Evolutionary conservation across 73 alveolate genomes (phyloP), one percentile per base, ranked within the genome.

Genomic region (Paramecium caudatum): DNA sequence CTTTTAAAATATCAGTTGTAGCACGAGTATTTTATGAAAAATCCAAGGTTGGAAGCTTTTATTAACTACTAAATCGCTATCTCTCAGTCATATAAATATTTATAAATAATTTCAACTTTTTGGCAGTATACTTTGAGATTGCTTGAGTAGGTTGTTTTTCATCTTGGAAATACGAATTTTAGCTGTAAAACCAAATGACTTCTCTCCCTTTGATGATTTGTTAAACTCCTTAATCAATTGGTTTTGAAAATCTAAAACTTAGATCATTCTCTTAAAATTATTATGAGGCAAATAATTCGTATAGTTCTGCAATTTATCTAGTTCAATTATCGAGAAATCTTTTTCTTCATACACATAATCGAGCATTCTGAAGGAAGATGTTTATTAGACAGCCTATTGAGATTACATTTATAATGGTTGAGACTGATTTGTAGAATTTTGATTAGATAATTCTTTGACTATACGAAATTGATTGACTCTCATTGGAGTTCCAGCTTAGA

Each of bases 111-210:
- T 55, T 55, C 80, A 55, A 55, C 16, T 21, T 55, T 55, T 55
- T 55, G 30, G n/a, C n/a, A n/a, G n/a, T n/a, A n/a, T n/a, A n/a
- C n/a, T n/a, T n/a, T n/a, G n/a, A n/a, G n/a, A n/a, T 55, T 23
- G 30, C 30, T 7, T 55, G 23, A 43, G 30, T 27, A 43, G 46
- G 30, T 55, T 55, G 7, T 55, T 55, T 23, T 55, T 55, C 25
- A 27, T 2, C 46, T 55, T 55, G 23, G 23, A 5, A 21, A 37
- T 23, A 27, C 80, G 23, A 27, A 55, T 10, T 23, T 55, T 55
- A 9, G 80, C 80, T 27, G 80, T 55, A 55, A 55, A 55, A 27
- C 80, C 80, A 21, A 55, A 55, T 9, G 80, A 55, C 30, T 55
- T 55, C 23, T 55, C 80, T 6, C 7, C 80, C 1, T 55, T 55